A percentile compares a stretch with the other conserved stretches of the same genome.
These are phyloP conservation scores for Achlya hypogyna DNA, from an alignment of 352 stramenopile species.

Conservation along the genomic window DNA sequence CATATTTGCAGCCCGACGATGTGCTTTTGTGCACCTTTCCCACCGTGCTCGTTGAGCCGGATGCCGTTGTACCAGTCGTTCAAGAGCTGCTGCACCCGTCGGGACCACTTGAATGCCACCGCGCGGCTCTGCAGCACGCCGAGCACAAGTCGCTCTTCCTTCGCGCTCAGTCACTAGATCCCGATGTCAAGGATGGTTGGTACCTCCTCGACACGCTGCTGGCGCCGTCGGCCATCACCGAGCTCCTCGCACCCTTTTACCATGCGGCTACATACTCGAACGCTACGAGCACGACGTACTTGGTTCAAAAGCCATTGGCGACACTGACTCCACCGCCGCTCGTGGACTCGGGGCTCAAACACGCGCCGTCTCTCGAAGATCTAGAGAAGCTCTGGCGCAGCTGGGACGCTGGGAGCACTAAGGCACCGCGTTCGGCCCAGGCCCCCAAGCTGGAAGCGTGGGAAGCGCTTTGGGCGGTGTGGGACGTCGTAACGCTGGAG, in stretches of 20 bases:
- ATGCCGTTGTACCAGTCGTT: neutral
- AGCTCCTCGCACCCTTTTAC: neutral
- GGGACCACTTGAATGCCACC: neutral
- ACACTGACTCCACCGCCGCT: neutral
- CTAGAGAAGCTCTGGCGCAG: neutral
- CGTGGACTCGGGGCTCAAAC: neutral
- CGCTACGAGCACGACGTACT: neutral
- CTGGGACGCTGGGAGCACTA: neutral
- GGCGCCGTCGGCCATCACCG: neutral
- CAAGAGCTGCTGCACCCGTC: neutral
- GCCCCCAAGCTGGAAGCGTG: neutral
- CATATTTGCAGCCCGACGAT: neutral
- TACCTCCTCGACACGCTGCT: conserved; percentile 1
- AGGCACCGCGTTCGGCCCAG: neutral
- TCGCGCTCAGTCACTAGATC: neutral
- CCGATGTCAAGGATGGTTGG: neutral
- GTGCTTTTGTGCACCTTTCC: neutral
- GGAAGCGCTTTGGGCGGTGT: neutral
- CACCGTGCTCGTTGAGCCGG: neutral
- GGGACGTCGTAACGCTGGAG: neutral
- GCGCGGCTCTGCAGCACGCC: neutral
- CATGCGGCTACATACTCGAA: neutral
- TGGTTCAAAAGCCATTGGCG: neutral
- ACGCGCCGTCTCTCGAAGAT: conserved; percentile 2
- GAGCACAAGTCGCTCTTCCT: neutral